Evolutionary conservation across 345 rosid species (phyloP).

Genomic region (Hibiscus trionum): DNA sequence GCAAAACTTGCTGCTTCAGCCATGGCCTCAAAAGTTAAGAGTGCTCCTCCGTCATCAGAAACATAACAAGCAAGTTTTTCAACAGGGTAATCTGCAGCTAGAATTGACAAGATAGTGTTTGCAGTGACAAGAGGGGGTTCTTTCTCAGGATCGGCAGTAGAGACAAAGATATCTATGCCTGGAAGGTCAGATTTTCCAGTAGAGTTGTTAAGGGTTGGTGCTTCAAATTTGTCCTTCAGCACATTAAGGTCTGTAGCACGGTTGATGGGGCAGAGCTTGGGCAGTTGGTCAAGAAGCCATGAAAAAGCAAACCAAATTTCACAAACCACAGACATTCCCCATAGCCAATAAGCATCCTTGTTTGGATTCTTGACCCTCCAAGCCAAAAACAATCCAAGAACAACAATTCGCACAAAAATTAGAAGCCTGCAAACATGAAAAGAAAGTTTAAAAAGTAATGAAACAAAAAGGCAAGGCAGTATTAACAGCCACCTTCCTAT

Average conservation of each 20-base stretch:
- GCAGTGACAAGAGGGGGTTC: constrained; percentile 98
- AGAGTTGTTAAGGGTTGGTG: constrained; percentile 61
- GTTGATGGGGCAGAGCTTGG: constrained; percentile 81
- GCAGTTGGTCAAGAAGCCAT: constrained; percentile 98
- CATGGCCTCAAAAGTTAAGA: constrained; percentile 97
- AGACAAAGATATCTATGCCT: constrained; percentile 83
- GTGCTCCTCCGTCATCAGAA: constrained; percentile 98
- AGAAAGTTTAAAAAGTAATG: neutral
- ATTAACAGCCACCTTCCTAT: constrained; percentile 2
- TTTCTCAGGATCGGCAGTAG: constrained; percentile 98
- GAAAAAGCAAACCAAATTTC: constrained; percentile 96
- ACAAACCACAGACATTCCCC: constrained; percentile 99
- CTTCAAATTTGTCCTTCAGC: constrained; percentile 88
- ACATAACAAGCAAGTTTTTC: constrained; percentile 98
- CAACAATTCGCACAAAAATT: constrained; percentile 57
- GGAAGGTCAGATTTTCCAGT: constrained; percentile 96
- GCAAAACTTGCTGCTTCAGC: constrained; percentile 99
- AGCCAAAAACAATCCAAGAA: constrained; percentile 63
- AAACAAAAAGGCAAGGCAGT: neutral
- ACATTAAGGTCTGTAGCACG: constrained; percentile 90
- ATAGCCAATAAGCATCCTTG: constrained; percentile 75
- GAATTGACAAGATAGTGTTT: constrained; percentile 91
- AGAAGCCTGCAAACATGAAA: constrained; percentile 57
- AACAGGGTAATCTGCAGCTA: constrained; percentile 87
- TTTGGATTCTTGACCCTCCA: constrained; percentile 74